These are phyloP conservation scores for Serendipita sp. DNA, from an alignment of 768 basidiomycete species.

Conservation along the genomic window DNA sequence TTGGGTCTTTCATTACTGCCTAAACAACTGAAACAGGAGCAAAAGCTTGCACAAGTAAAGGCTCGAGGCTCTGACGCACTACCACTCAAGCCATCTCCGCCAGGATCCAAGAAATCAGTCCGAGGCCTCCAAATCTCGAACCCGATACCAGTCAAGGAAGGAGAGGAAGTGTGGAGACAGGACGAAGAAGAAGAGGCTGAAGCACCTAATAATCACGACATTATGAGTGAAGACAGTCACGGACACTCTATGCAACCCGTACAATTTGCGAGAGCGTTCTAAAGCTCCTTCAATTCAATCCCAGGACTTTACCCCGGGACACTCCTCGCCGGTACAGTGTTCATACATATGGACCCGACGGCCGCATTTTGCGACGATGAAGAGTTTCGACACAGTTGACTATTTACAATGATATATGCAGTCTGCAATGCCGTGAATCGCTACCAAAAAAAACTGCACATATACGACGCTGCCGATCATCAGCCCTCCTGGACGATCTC, in stretches of 20 bases:
- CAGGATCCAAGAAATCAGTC: neutral
- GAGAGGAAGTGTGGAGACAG: neutral
- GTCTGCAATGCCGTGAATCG: no score
- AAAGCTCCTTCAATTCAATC: neutral
- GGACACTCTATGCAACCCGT: neutral
- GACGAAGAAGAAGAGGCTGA: neutral
- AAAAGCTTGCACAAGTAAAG: neutral
- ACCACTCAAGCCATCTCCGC: neutral
- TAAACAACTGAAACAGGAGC: conserved; percentile 33
- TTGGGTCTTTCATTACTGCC: conserved; percentile 28
- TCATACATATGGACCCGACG: no score
- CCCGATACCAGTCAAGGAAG: neutral
- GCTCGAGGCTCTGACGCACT: neutral
- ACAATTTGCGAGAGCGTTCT: neutral
- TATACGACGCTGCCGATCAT: no score
- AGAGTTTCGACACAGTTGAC: no score
- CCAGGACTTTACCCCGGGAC: no score
- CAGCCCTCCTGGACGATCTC: no score
- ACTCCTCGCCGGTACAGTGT: no score
- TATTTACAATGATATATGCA: no score
- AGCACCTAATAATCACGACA: neutral
- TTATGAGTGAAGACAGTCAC: conserved; percentile 3
- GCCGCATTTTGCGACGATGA: no score
- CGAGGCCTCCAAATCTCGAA: neutral
- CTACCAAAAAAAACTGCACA: no score